phyloP scores from a whole-genome alignment of 2,329 filamentous ascomycete species.

The Domatiomyces catenatus region DNA sequence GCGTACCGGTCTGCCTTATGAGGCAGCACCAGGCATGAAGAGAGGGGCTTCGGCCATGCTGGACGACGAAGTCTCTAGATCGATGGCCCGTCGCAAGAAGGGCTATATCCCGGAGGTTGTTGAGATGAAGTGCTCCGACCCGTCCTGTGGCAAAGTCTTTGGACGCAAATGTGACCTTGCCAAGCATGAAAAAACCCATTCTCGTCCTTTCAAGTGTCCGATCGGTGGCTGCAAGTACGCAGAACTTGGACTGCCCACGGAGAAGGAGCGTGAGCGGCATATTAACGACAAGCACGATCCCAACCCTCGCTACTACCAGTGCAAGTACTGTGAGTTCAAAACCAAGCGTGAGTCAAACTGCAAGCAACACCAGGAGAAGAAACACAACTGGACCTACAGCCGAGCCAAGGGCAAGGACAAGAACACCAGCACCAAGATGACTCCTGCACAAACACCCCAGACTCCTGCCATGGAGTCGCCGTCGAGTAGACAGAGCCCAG shows the following conservation, averaged over 20 bases:
- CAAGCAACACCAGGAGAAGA: slow-evolving; percentile 98
- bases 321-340: slow-evolving; percentile 78
- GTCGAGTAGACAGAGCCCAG: slow-evolving; percentile 34
- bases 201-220: slow-evolving; percentile 87
- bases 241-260: slow-evolving; percentile 81
- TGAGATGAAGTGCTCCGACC: slow-evolving; percentile 60
- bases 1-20: slow-evolving; percentile 51
- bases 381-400: slow-evolving; percentile 77
- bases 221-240: slow-evolving; percentile 75
- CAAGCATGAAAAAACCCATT: slow-evolving; percentile 97
- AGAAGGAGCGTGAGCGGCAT: slow-evolving; percentile 94
- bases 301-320: slow-evolving; percentile 67
- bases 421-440: slow-evolving; percentile 25
- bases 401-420: slow-evolving; percentile 86
- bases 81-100: slow-evolving; percentile 93
- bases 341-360: slow-evolving; percentile 94
- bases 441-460: slow-evolving; percentile 39
- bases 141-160: slow-evolving; percentile 76
- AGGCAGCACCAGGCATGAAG: slow-evolving; percentile 35
- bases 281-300: slow-evolving; percentile 89
- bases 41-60: slow-evolving; percentile 43
- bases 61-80: slow-evolving; percentile 70
- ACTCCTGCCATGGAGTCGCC: slow-evolving; percentile 37
- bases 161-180: slow-evolving; percentile 93
- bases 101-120: slow-evolving; percentile 74